phyloP scores from a whole-genome alignment of 805 yeast species.

The Pichia insulana region DNA sequence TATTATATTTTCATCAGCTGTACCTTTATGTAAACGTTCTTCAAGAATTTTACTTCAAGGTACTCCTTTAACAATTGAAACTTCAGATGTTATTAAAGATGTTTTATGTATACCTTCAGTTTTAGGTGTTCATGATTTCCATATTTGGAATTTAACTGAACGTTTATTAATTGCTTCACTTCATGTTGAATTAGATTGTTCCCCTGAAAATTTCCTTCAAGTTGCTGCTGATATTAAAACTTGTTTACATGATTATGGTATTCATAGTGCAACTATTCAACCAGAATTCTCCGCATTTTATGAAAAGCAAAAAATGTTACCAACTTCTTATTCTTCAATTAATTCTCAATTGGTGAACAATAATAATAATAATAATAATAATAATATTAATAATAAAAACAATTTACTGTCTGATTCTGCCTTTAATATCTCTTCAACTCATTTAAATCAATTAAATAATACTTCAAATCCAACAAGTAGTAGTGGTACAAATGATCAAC shows the following conservation, averaged over 20 bases:
- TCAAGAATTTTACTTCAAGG: constrained; percentile 87
- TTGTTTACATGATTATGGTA: constrained; percentile 74
- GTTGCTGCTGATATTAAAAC: constrained; percentile 70
- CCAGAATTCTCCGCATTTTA: constrained; percentile 64
- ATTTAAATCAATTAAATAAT: not conserved
- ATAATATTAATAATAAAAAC: too few species aligned
- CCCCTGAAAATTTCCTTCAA: constrained; percentile 58
- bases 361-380: constrained; percentile 1
- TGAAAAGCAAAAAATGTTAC: constrained; percentile 23
- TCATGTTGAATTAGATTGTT: constrained; percentile 66
- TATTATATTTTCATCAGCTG: constrained; percentile 83
- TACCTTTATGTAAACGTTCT: constrained; percentile 81
- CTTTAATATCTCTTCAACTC: not conserved
- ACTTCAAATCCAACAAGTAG: not conserved
- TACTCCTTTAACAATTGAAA: constrained; percentile 76
- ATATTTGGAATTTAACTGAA: constrained; percentile 92
- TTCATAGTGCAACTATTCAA: constrained; percentile 91
- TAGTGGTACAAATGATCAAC: not conserved
- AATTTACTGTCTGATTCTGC: too few species aligned
- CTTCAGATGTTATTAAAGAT: constrained; percentile 63
- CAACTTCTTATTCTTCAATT: constrained; percentile 22
- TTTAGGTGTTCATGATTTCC: constrained; percentile 86
- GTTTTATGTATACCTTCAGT: constrained; percentile 65
- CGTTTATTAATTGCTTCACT: constrained; percentile 78
- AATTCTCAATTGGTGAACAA: constrained; percentile 8